Evolutionary conservation across 108 stramenopile species (phyloP).

Genomic region (Pseudonitzschia multiseries): DNA sequence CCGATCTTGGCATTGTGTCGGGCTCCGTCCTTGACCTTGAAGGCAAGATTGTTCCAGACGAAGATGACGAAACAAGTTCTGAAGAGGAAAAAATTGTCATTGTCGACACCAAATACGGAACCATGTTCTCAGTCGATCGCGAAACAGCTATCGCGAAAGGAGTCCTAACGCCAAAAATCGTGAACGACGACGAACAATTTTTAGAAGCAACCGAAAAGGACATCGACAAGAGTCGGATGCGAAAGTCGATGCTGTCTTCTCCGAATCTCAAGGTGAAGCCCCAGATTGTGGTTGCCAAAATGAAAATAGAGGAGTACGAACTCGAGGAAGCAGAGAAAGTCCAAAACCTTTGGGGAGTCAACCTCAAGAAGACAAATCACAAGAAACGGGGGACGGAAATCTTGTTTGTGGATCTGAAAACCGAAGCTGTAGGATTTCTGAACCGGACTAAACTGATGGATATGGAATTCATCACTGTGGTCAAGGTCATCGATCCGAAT

Average conservation of each 20-base stretch:
- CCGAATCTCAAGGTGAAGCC: conserved; percentile 36
- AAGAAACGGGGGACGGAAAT: conserved; percentile 28
- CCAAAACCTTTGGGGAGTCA: conserved; percentile 42
- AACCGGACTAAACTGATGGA: conserved; percentile 32
- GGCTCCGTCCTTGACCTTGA: conserved; percentile 29
- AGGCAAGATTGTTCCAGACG: conserved; percentile 2
- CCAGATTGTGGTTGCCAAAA: conserved; percentile 29
- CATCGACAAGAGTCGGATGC: conserved; percentile 18
- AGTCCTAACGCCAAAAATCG: conserved; percentile 18
- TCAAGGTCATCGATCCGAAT: not conserved
- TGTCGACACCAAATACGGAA: conserved; percentile 38
- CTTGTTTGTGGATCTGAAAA: conserved; percentile 36
- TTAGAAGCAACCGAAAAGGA: conserved; percentile 15
- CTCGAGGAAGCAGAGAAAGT: conserved; percentile 27
- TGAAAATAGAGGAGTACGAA: conserved; percentile 36
- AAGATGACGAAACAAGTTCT: not conserved
- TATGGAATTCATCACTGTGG: conserved; percentile 32
- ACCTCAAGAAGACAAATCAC: conserved; percentile 32
- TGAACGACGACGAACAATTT: conserved; percentile 20
- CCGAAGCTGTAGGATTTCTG: conserved; percentile 25
- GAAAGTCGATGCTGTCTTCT: conserved; percentile 32
- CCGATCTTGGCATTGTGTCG: conserved; percentile 23
- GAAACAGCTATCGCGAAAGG: conserved; percentile 26
- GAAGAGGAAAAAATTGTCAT: conserved; percentile 36
- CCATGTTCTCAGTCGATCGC: conserved; percentile 34